These are phyloP conservation scores for Pleomassaria siparia DNA, from an alignment of 2,329 filamentous ascomycete genomes.

Conservation along the genomic window DNA sequence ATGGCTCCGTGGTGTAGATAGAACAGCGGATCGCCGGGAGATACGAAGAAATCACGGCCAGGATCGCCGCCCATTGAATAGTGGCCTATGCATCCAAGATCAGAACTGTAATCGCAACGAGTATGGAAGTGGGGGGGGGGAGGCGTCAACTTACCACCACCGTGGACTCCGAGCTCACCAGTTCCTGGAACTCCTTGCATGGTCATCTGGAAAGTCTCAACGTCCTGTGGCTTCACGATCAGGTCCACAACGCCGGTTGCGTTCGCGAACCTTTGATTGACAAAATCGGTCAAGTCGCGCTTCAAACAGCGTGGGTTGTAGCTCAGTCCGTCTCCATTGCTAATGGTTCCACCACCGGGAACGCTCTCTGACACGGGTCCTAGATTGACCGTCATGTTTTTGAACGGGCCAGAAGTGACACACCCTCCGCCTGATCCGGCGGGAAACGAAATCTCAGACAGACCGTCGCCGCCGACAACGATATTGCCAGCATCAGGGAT, in stretches of 20 bases:
- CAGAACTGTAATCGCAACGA: constrained; percentile 30
- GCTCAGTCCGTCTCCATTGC: constrained; percentile 7
- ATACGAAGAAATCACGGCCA: constrained; percentile 24
- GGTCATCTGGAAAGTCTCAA: constrained; percentile 31
- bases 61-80: constrained; percentile 22
- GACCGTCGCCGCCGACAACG: too few species aligned
- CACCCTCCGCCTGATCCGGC: constrained; percentile 36
- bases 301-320: constrained; percentile 26
- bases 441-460: too few species aligned
- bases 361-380: constrained; percentile 20
- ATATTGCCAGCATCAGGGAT: too few species aligned
- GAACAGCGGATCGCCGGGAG: constrained; percentile 43
- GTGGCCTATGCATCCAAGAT: constrained; percentile 36
- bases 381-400: constrained; percentile 22
- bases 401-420: constrained; percentile 21
- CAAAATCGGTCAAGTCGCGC: constrained; percentile 14
- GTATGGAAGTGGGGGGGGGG: too few species aligned
- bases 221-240: constrained; percentile 20
- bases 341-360: too few species aligned
- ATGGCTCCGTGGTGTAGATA: constrained; percentile 51
- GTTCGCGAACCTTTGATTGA: constrained; percentile 8
- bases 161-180: too few species aligned
- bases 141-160: too few species aligned
- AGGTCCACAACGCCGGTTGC: constrained; percentile 7
- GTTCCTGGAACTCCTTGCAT: constrained; percentile 34